These are phyloP conservation scores for Ilex asprella DNA, from an alignment of 257 asterid species.

Conservation along the genomic window DNA sequence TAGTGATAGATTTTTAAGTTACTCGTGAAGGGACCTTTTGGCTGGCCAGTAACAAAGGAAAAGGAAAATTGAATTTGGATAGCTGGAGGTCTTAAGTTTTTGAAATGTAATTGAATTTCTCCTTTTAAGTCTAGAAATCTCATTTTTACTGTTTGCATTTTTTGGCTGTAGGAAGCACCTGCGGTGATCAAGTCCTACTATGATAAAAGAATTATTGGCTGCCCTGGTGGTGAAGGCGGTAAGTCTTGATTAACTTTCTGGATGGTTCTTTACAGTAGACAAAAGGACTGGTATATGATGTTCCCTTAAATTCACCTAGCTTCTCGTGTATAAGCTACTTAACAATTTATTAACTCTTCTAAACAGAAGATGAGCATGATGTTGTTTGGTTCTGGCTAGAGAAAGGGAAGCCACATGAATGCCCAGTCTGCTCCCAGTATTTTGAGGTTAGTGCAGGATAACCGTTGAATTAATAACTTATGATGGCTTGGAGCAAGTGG, in stretches of 20 bases:
- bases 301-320: conserved; percentile 1
- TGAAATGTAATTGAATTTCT: too few relatives aligned
- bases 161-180: conserved; percentile 64
- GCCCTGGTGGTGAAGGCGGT: conserved; percentile 96
- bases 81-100: not conserved
- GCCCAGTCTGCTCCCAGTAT: conserved; percentile 93
- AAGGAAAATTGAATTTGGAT: not conserved
- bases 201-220: conserved; percentile 82
- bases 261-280: not conserved
- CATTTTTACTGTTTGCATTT: not conserved
- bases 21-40: too few relatives aligned
- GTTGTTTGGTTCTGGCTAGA: conserved; percentile 99
- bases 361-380: conserved; percentile 93
- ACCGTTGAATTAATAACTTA: conserved; percentile 4
- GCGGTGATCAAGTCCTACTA: conserved; percentile 68
- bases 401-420: conserved; percentile 89
- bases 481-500: too few relatives aligned
- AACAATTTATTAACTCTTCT: not conserved
- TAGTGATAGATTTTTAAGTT: too few relatives aligned
- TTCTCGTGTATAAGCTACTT: not conserved
- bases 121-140: not conserved
- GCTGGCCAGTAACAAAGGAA: not conserved
- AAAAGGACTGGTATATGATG: not conserved
- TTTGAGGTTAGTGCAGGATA: conserved; percentile 60
- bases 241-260: conserved; percentile 17